These are phyloP conservation scores for Nicotiana noctiflora DNA, from an alignment of 257 asterid genomes.

Conservation along the genomic window DNA sequence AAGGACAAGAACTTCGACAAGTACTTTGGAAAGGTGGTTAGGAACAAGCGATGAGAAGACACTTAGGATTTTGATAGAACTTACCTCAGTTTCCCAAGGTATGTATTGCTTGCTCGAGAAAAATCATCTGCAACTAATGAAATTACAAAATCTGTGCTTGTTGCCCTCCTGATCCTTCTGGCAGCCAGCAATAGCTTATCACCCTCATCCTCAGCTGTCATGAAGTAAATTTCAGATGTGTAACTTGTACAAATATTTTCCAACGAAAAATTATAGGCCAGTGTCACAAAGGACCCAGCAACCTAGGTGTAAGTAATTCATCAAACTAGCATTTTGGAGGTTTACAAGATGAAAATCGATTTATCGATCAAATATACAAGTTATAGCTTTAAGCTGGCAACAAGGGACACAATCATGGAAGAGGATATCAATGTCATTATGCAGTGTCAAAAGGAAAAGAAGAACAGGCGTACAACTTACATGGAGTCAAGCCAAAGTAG, in stretches of 20 bases:
- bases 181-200: conserved; percentile 29
- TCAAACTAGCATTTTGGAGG: not conserved
- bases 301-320: not conserved
- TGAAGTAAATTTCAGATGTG: not conserved
- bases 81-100: conserved; percentile 26
- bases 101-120: conserved; percentile 23
- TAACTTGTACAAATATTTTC: not conserved
- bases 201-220: conserved; percentile 13
- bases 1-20: not conserved
- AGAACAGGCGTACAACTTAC: conserved; percentile 5
- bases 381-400: not conserved
- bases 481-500: conserved; percentile 40
- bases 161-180: conserved; percentile 24
- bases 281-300: not conserved
- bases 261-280: not conserved
- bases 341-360: not conserved
- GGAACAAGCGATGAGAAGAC: not conserved
- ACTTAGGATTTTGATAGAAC: not conserved
- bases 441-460: not conserved
- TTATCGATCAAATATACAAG: not conserved
- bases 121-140: conserved; percentile 30
- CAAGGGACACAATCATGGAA: not conserved
- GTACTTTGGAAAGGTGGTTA: not conserved
- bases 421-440: not conserved
- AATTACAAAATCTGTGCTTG: conserved; percentile 20